Evolutionary conservation across 2,329 filamentous ascomycete species (phyloP), one percentile per base, ranked within the genome.

Genomic region (Dryadomyces quercivorus): DNA sequence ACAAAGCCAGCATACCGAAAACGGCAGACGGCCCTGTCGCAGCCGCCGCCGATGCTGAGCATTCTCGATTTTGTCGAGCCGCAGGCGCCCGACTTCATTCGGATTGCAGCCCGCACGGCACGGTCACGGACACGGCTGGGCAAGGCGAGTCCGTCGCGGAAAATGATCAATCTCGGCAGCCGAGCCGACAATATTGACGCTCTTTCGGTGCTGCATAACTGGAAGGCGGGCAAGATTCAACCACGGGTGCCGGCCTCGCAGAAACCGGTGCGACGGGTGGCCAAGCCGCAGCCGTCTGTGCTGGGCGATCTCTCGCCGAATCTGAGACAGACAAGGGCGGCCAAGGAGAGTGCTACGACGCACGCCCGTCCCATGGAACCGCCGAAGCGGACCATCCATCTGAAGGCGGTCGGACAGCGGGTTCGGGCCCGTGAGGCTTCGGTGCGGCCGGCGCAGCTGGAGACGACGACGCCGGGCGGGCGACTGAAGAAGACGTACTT

Each of bases 121-220:
- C 75, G 68, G 53, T 70, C 65, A 52, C 73, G 71, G 38, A 62
- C 58, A 26, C 70, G 72, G 13, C 69, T 75, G 58, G 81, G 81
- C 16, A 76, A 77, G 62, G 71, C 75, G 7, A 82, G 74, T 53
- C 80, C 79, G 1, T 67, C 67, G 0, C 70, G 62, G 46, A 85
- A 85, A 61, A 64, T 69, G n/a, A 81, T 85, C 57, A 72, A 75
- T 55, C 68, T 85, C n/a, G 79, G 77, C 21, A 81, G 72, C 34
- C 74, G 79, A n/a, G 69, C 70, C 59, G 82, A 85, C 61, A 80
- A 82, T 56, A 58, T 80, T 18, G 81, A 84, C 62, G 80, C 74
- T 1, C 67, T 73, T 10, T 71, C 71, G 8, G 69, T 78, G 10
- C 65, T 85, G 21, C 67, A 70, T 42, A 68, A 75, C 52, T 85